Evolutionary conservation across 306 rosid genomes (phyloP), one percentile per base, ranked within the genome.

Genomic region (Malus sylvestris): DNA sequence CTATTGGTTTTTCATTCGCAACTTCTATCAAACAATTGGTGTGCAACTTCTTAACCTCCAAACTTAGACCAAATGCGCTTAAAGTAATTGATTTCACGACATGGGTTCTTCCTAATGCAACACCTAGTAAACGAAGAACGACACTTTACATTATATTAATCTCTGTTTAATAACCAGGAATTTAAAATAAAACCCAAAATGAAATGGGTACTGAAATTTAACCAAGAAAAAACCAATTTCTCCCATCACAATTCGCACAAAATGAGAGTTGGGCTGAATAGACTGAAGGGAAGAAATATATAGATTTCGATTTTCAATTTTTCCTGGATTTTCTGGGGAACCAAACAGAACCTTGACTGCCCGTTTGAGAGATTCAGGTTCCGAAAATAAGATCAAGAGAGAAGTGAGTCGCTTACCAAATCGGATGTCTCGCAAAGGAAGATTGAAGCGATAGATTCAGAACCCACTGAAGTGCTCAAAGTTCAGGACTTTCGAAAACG

Each of bases 1-100:
- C 70, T 66, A 20, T 33, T 1, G 27, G 23, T 19, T 22, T 10
- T 78, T 63, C 72, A 25, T 27, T 71, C 46, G 66, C 35, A 65
- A 71, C 38, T 4, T 51, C 35, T 40, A 64, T 71, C 82, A 78
- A 78, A 64, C 68, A 78, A 55, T 13, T 40, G 49, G 58, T 2
- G 22, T 72, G 77, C 61, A 78, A 40, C 58, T 33, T 5, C 33
- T 22, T 52, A 19, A 65, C 6, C n/a, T 72, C 25, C 18, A 38
- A 19, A 38, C 12, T 29, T 11, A 71, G 1, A 4, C 23, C 3
- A 33, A 60, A 10, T 6, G 5, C 15, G 12, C 65, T 16, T 2
- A 13, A 60, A 22, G 7, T 19, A 42, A 52, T 29, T 20, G 12
- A 52, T 51, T 64, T 63, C 72, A 51, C 1, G 27, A 38, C 11